Conservation (phyloP, 148 eudicot genomes). For the Vaccinium darrowii region DNA sequence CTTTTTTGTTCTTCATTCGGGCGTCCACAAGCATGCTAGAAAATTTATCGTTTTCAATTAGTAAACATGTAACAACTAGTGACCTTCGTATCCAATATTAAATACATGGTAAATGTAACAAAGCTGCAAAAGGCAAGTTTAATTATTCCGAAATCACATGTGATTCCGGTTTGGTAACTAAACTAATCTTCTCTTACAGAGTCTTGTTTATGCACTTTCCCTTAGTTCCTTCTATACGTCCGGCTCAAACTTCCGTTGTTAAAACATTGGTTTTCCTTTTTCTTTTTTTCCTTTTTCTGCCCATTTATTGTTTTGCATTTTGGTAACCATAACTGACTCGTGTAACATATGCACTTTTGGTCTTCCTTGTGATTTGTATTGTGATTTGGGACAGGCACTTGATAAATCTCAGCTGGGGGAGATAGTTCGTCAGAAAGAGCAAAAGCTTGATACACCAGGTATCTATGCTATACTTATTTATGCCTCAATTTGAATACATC, state of each 20-base stretch:
- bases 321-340: not conserved
- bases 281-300: not conserved
- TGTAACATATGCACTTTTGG: not conserved
- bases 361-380: not conserved
- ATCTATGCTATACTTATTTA: constrained; percentile 11
- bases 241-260: not conserved
- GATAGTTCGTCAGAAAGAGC: constrained; percentile 70
- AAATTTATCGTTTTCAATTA: not conserved
- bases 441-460: constrained; percentile 90
- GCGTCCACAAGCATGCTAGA: not conserved
- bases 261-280: not conserved
- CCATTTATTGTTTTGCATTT: not conserved
- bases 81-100: not conserved
- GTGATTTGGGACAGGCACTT: constrained; percentile 63
- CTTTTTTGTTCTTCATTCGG: constrained; percentile 3
- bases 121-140: not conserved
- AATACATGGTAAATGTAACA: not conserved
- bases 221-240: not conserved
- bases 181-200: not conserved
- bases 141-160: not conserved
- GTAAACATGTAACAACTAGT: not conserved
- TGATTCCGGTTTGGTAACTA: not conserved
- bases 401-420: constrained; percentile 96
- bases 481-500: not conserved
- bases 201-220: constrained; percentile 4